Conservation (phyloP, 129 eudicot genomes). For the Pulicaria dysenterica region DNA sequence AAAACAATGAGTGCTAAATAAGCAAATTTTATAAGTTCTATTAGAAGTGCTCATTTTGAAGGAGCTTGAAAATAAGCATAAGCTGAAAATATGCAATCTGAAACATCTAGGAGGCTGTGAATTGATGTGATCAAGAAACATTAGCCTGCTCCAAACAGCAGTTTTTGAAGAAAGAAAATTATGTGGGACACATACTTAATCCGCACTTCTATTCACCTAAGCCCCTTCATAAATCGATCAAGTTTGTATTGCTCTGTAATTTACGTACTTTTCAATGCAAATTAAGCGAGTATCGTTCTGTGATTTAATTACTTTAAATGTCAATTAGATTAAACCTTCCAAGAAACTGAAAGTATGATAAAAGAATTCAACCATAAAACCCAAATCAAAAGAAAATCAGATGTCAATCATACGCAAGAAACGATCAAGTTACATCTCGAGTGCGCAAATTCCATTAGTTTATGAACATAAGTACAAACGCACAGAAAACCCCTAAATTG, state of each 20-base stretch:
- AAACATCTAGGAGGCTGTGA: neutral
- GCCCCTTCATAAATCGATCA: neutral
- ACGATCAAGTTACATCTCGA: conserved; percentile 4
- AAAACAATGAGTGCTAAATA: too few species aligned
- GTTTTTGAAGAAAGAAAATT: too few species aligned
- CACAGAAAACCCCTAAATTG: conserved; percentile 3
- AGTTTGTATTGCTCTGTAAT: neutral
- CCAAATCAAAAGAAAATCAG: conserved; percentile 9
- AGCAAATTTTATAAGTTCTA: too few species aligned
- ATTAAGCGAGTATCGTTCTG: neutral
- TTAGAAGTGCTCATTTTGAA: too few species aligned
- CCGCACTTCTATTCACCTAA: neutral
- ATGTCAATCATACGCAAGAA: neutral
- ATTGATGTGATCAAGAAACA: conserved; percentile 7
- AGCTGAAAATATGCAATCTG: too few species aligned
- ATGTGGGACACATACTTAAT: neutral
- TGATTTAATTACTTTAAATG: neutral
- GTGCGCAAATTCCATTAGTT: neutral
- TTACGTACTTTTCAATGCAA: neutral
- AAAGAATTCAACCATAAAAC: conserved; percentile 12
- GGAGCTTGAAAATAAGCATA: too few species aligned
- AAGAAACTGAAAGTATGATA: neutral
- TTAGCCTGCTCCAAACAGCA: neutral
- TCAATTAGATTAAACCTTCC: neutral
- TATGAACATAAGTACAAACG: conserved; percentile 3